These are phyloP conservation scores for Wallacemonas rigidus DNA, from an alignment of 208 protist genomes.

Conservation along the genomic window DNA sequence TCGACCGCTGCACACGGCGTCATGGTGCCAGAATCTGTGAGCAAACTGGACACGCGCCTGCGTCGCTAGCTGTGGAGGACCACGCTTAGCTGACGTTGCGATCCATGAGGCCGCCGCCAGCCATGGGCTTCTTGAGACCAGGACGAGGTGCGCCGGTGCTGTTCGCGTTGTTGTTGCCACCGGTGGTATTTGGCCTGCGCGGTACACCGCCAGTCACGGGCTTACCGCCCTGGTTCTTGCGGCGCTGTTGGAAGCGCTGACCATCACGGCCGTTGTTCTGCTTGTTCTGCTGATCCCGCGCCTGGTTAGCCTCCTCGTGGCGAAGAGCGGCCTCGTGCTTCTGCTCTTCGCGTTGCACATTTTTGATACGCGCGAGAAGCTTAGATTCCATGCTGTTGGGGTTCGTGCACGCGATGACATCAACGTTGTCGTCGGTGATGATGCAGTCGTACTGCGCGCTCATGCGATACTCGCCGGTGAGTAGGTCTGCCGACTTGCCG, in stretches of 20 bases:
- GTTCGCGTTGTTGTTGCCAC: conserved; percentile 34
- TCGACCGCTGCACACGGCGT: too few relatives aligned
- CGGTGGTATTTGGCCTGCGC: conserved; percentile 22
- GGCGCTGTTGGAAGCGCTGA: conserved; percentile 11
- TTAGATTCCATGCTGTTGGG: conserved; percentile 75
- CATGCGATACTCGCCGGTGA: conserved; percentile 71
- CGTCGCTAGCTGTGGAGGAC: neutral
- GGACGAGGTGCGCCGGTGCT: conserved; percentile 13
- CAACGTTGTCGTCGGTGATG: conserved; percentile 79
- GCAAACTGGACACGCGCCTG: too few relatives aligned
- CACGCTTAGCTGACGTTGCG: conserved; percentile 8
- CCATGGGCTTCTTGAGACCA: conserved; percentile 18
- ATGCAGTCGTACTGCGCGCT: conserved; percentile 84
- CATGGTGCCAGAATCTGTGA: too few relatives aligned
- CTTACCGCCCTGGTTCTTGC: conserved; percentile 18
- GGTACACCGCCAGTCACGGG: neutral
- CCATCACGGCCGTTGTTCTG: conserved; percentile 28
- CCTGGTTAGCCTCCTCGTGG: conserved; percentile 32
- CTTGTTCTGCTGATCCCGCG: conserved; percentile 35
- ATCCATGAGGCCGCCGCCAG: conserved; percentile 3
- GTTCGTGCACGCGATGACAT: conserved; percentile 78
- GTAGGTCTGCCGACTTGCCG: conserved; percentile 68
- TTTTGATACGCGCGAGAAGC: conserved; percentile 73
- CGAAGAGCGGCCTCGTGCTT: conserved; percentile 27
- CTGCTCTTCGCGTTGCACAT: conserved; percentile 55